These are phyloP conservation scores for Lyophyllum semitale DNA, from an alignment of 768 basidiomycete species.

Conservation along the genomic window DNA sequence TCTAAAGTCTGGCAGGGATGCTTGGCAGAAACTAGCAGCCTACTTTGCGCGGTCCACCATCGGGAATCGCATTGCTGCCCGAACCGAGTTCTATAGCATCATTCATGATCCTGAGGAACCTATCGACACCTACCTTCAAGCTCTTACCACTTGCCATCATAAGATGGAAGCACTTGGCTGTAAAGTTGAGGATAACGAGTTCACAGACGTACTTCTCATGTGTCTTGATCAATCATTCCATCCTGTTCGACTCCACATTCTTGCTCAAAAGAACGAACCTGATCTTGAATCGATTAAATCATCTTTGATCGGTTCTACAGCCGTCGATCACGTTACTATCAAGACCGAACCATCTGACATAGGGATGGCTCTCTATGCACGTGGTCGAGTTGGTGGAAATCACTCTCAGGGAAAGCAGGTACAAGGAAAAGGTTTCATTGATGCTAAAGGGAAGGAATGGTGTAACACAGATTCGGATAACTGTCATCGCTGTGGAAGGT, in stretches of 20 bases:
- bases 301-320: conserved; percentile 12
- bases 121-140: conserved; percentile 15
- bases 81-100: conserved; percentile 11
- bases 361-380: too few relatives aligned
- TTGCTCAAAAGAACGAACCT: conserved; percentile 13
- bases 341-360: too few relatives aligned
- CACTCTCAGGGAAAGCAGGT: neutral
- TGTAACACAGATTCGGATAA: neutral
- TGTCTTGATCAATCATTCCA: conserved; percentile 16
- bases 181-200: conserved; percentile 14
- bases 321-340: conserved; percentile 1
- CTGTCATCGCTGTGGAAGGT: neutral
- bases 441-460: neutral
- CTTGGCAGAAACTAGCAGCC: conserved; percentile 12
- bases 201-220: conserved; percentile 23
- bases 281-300: conserved; percentile 11
- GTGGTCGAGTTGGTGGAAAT: neutral
- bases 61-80: conserved; percentile 9
- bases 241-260: conserved; percentile 14
- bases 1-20: conserved; percentile 4
- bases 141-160: conserved; percentile 6
- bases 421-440: neutral
- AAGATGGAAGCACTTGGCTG: conserved; percentile 12
- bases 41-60: conserved; percentile 17
- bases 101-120: conserved; percentile 14